Conservation (phyloP, 805 yeast genomes). For the Nakazawaea ambrosiae region DNA sequence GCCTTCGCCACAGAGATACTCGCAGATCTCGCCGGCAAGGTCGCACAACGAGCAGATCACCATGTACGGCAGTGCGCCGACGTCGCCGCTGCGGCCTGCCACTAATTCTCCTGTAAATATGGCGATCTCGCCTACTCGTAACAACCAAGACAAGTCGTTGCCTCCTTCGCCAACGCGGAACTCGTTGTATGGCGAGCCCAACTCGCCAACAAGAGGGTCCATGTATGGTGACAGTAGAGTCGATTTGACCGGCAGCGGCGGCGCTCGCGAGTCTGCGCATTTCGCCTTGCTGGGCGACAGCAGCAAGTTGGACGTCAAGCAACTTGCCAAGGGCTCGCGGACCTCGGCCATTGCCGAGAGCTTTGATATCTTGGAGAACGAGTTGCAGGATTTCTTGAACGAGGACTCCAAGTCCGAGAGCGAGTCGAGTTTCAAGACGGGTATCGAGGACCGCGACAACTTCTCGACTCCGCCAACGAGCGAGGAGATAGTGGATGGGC, state of each 20-base stretch:
- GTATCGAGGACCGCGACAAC: not conserved
- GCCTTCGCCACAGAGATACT: not conserved
- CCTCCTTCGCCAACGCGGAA: slow-evolving; percentile 6
- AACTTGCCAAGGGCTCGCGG: not conserved
- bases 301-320: not conserved
- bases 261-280: too few relatives aligned
- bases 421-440: slow-evolving; percentile 4
- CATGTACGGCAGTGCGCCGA: not conserved
- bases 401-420: not conserved
- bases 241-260: not conserved
- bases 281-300: not conserved
- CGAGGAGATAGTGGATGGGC: too few relatives aligned
- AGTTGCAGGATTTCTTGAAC: slow-evolving; percentile 9
- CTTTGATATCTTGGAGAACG: slow-evolving; percentile 10
- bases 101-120: not conserved
- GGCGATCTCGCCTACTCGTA: not conserved
- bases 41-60: not conserved
- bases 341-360: slow-evolving; percentile 9
- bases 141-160: not conserved
- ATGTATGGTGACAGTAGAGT: slow-evolving; percentile 1
- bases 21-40: slow-evolving; percentile 1
- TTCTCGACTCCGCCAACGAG: slow-evolving; percentile 1
- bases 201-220: slow-evolving; percentile 2
- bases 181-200: slow-evolving; percentile 3
- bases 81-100: not conserved